Evolutionary conservation across 192 early-diverging fungal species (phyloP).

Genomic region (Linnemannia schmuckeri): DNA sequence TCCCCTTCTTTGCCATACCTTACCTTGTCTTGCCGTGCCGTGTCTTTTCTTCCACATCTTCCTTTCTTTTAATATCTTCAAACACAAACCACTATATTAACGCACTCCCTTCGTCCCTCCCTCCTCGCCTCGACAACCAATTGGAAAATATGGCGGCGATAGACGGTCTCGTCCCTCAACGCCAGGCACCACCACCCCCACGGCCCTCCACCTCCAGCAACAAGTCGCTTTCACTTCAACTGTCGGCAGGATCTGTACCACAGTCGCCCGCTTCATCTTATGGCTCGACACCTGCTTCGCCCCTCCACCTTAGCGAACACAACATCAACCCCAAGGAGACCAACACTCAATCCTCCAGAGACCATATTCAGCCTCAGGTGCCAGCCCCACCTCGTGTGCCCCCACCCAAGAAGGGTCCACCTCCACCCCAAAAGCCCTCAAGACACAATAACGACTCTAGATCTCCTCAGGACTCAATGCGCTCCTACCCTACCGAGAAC

Average conservation of each 20-base stretch:
- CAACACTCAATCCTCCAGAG: slow-evolving; percentile 1
- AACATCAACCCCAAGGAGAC: neutral
- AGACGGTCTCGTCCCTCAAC: slow-evolving; percentile 54
- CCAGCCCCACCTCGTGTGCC: slow-evolving; percentile 22
- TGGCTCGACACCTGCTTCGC: slow-evolving; percentile 25
- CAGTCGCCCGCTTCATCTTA: slow-evolving; percentile 21
- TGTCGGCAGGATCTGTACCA: slow-evolving; percentile 33
- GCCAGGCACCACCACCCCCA: slow-evolving; percentile 57
- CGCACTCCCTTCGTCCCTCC: neutral
- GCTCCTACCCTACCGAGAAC: slow-evolving; percentile 37
- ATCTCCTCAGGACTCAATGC: slow-evolving; percentile 37
- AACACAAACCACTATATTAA: neutral
- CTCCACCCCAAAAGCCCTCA: slow-evolving; percentile 50
- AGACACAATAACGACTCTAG: slow-evolving; percentile 36
- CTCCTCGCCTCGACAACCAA: neutral
- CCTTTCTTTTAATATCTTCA: neutral
- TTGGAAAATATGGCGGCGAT: slow-evolving; percentile 14
- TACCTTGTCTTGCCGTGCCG: neutral
- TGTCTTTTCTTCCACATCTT: neutral
- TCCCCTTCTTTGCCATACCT: slow-evolving; percentile 1
- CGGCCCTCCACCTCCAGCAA: slow-evolving; percentile 32
- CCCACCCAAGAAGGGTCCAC: slow-evolving; percentile 49
- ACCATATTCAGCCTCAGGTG: neutral
- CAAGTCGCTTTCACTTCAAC: slow-evolving; percentile 39
- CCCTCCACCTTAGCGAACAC: slow-evolving; percentile 4